These are phyloP conservation scores for Lizonia empirigonia DNA, from an alignment of 2,329 filamentous ascomycete genomes.

Conservation along the genomic window DNA sequence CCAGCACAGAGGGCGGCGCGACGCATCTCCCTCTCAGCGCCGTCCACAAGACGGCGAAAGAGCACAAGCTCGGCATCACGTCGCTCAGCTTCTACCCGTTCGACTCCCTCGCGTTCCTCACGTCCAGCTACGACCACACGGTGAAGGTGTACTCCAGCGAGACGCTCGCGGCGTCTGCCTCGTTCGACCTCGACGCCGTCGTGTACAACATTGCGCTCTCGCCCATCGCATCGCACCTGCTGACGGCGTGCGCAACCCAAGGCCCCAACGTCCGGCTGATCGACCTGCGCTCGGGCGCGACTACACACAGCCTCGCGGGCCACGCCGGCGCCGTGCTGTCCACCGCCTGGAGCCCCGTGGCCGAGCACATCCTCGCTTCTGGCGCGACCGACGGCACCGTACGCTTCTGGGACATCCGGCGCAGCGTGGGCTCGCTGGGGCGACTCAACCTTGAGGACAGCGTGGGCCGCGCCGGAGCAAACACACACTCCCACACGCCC, in stretches of 20 bases:
- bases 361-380: conserved; percentile 80
- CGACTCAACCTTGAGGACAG: conserved; percentile 85
- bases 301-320: conserved; percentile 59
- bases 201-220: conserved; percentile 81
- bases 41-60: conserved; percentile 37
- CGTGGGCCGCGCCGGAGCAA: conserved; percentile 65
- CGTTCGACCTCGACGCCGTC: conserved; percentile 70
- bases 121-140: conserved; percentile 77
- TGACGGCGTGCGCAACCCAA: conserved; percentile 88
- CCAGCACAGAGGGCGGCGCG: conserved; percentile 21
- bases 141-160: conserved; percentile 76
- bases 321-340: conserved; percentile 62
- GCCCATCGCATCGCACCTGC: conserved; percentile 70
- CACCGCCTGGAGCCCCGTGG: conserved; percentile 79
- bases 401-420: conserved; percentile 85
- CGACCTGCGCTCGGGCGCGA: conserved; percentile 81
- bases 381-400: conserved; percentile 84
- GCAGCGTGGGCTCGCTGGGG: conserved; percentile 75
- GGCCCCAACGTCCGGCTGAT: conserved; percentile 83
- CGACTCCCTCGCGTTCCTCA: conserved; percentile 75
- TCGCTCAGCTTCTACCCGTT: conserved; percentile 80
- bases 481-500: conserved; percentile 47
- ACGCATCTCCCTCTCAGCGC: conserved; percentile 35
- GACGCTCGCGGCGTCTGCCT: conserved; percentile 64
- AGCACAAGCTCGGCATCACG: conserved; percentile 74